Evolutionary conservation across 1,284 basidiomycete genomes (phyloP), one percentile per base, ranked within the genome.

Genomic region (Ustanciosporium gigantosporum): DNA sequence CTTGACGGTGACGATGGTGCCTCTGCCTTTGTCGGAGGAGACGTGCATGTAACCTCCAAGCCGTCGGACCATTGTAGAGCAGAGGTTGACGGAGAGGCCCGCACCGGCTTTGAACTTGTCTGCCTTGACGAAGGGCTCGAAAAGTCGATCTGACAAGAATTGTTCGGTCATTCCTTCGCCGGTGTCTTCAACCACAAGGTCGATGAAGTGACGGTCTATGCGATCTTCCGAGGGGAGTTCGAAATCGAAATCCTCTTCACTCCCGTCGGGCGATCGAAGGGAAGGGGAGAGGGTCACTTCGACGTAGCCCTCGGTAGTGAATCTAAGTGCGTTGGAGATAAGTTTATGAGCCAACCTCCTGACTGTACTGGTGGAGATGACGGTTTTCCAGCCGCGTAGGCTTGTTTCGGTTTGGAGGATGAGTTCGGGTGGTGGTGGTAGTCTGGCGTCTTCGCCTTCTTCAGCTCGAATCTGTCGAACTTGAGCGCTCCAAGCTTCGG

Each of bases 111-210:
- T 66, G 45, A 62, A 62, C 22, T 44, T 44, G 46, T 68, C 47
- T 4, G 60, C 66, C 37, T 70, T 70, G 35, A 48, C 39, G 34
- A 70, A 70, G 4, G 68, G 68, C 32, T 59, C 49, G 25, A 70
- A 66, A 4, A 68, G 46, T 5, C 39, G 36, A 16, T 66, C 53
- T 0, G 52, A 56, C 25, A 70, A 36, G 25, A 70, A 70, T 15
- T 66, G 57, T 23, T 62, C 50, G 17, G 56, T 57, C 68, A 70
- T 70, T 24, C 68, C 68, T 27, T 61, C 53, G 16, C 68, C 68
- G 3, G 61, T 53, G 9, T 70, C 68, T 37, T 65, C 42, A 9
- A 70, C 52, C 17, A 52, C 51, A 11, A 70, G 36, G n/a, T 53
- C 43, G 49, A 66, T 35, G 32, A 48, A 61, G 20, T 56, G 36